These are phyloP conservation scores for Rubroboletus pulcherrimus DNA, from an alignment of 768 basidiomycete genomes.

Conservation along the genomic window DNA sequence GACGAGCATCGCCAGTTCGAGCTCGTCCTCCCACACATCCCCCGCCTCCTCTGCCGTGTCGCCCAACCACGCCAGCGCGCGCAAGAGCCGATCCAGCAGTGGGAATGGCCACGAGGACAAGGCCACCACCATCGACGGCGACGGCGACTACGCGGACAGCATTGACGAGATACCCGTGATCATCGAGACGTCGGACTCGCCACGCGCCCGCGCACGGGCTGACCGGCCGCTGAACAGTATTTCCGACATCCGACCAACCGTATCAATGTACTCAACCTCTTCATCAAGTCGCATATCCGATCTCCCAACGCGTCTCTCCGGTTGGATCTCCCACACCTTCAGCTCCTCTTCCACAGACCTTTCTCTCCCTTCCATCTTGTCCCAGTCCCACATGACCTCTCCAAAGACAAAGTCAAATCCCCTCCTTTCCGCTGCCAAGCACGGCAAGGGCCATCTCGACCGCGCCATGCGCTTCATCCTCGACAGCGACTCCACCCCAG, in stretches of 20 bases:
- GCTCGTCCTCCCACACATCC: slow-evolving; percentile 34
- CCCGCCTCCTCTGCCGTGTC: slow-evolving; percentile 31
- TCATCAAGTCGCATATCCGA: slow-evolving; percentile 55
- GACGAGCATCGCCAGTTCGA: slow-evolving; percentile 39
- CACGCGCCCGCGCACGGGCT: slow-evolving; percentile 52
- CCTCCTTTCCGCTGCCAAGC: slow-evolving; percentile 64
- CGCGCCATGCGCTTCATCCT: slow-evolving; percentile 87
- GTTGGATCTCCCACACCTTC: slow-evolving; percentile 81
- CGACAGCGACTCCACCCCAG: slow-evolving; percentile 83
- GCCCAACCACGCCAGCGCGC: slow-evolving; percentile 19
- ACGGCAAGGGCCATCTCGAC: slow-evolving; percentile 73
- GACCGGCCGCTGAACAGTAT: slow-evolving; percentile 51
- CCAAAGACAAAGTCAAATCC: slow-evolving; percentile 48
- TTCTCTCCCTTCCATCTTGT: slow-evolving; percentile 57
- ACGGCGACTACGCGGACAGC: slow-evolving; percentile 33
- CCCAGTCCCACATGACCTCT: slow-evolving; percentile 39
- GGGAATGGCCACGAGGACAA: slow-evolving; percentile 23
- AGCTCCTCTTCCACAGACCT: slow-evolving; percentile 69
- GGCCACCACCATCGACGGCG: slow-evolving; percentile 16
- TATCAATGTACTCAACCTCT: slow-evolving; percentile 46
- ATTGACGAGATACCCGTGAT: slow-evolving; percentile 60
- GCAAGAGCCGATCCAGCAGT: slow-evolving; percentile 37
- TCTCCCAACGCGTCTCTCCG: slow-evolving; percentile 70
- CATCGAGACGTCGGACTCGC: slow-evolving; percentile 55
- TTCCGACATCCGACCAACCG: slow-evolving; percentile 40